These are phyloP conservation scores for Pseudotulostoma volvatum DNA, from an alignment of 495 filamentous ascomycete genomes.

Conservation along the genomic window DNA sequence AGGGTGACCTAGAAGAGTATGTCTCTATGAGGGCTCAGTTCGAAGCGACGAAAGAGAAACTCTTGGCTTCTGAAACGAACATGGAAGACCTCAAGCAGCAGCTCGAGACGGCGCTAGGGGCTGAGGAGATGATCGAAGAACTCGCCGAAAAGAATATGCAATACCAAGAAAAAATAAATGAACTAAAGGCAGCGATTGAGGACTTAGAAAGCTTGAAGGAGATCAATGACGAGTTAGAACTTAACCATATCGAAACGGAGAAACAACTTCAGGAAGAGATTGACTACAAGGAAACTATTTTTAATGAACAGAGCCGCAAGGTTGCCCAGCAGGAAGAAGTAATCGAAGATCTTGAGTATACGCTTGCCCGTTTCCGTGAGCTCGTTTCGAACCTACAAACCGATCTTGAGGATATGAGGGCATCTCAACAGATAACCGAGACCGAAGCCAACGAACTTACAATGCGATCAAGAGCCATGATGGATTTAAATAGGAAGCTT, in stretches of 20 bases:
- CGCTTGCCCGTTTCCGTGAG: constrained; percentile 71
- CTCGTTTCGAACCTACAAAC: constrained; percentile 72
- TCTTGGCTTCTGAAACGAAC: constrained; percentile 54
- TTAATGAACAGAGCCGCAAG: constrained; percentile 58
- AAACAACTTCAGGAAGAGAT: constrained; percentile 91
- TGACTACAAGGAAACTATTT: constrained; percentile 60
- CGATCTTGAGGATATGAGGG: constrained; percentile 80
- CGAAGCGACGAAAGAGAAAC: constrained; percentile 48
- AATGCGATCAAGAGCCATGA: constrained; percentile 75
- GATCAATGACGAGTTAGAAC: constrained; percentile 83
- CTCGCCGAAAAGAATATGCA: constrained; percentile 70
- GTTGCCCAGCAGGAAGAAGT: constrained; percentile 47
- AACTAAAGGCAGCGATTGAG: constrained; percentile 63
- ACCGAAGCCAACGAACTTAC: constrained; percentile 77
- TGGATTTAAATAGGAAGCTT: constrained; percentile 88
- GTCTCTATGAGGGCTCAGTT: constrained; percentile 54
- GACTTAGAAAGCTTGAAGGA: constrained; percentile 80
- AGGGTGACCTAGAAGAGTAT: constrained; percentile 62
- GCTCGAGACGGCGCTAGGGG: constrained; percentile 70
- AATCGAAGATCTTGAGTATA: constrained; percentile 80
- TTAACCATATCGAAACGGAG: constrained; percentile 80
- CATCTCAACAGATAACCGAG: constrained; percentile 81
- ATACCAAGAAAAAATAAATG: constrained; percentile 66
- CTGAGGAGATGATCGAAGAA: constrained; percentile 87
- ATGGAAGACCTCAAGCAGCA: constrained; percentile 82